A percentile compares a stretch with the other conserved stretches of the same genome.
Conservation (phyloP, 1,284 basidiomycete species). For the Phaffia rhodozyma region DNA sequence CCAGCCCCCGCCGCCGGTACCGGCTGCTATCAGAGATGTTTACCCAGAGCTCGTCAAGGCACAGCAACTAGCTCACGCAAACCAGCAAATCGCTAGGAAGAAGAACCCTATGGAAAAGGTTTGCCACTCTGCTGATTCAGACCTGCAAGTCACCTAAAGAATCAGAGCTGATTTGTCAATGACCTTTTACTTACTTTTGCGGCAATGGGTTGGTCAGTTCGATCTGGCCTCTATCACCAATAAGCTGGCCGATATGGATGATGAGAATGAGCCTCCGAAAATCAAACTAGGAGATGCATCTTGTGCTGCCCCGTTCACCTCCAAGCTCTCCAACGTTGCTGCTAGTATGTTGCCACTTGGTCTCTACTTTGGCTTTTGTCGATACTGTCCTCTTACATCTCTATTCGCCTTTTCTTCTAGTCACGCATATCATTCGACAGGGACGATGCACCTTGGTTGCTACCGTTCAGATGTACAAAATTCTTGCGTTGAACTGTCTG, state of each 20-base stretch:
- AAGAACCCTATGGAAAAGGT: conserved; percentile 85
- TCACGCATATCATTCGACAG: conserved; percentile 90
- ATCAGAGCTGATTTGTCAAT: not conserved
- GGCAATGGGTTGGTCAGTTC: conserved; percentile 49
- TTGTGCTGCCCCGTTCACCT: conserved; percentile 92
- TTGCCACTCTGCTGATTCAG: conserved; percentile 22
- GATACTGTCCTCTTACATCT: not conserved
- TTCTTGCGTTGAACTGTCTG: conserved; percentile 84
- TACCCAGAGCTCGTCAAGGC: conserved; percentile 83
- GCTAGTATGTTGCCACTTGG: conserved; percentile 51
- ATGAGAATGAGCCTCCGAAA: conserved; percentile 76
- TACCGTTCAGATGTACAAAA: conserved; percentile 98
- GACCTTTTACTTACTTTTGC: not conserved
- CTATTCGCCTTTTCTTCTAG: conserved; percentile 35
- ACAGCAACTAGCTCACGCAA: conserved; percentile 59
- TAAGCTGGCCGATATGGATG: conserved; percentile 80
- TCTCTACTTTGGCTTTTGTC: conserved; percentile 1
- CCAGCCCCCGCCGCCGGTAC: conserved; percentile 81
- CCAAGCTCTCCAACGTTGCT: conserved; percentile 82
- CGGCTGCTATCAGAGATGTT: conserved; percentile 63
- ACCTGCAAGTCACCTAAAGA: too few relatives aligned
- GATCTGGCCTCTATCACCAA: conserved; percentile 76
- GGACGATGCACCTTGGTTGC: conserved; percentile 92
- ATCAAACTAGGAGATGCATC: conserved; percentile 95
- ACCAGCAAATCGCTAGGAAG: conserved; percentile 53